These are phyloP conservation scores for Neurospora pannonica DNA, from an alignment of 495 filamentous ascomycete species.

Conservation along the genomic window DNA sequence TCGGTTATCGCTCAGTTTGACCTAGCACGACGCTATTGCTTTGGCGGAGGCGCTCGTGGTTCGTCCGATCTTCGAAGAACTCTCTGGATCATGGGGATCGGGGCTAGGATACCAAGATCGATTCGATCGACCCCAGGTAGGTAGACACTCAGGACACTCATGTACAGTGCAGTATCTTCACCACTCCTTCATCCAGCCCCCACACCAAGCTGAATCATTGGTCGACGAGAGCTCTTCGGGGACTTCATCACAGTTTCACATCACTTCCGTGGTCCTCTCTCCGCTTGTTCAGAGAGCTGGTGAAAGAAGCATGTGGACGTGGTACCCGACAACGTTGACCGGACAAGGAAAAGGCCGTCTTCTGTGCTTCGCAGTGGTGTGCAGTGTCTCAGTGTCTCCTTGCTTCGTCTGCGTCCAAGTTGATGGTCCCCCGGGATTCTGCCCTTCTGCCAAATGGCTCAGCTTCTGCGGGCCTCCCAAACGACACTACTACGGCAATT, in stretches of 20 bases:
- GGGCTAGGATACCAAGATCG: background rate
- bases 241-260: background rate
- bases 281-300: background rate
- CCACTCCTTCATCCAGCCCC: background rate
- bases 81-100: background rate
- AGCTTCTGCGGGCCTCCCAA: background rate
- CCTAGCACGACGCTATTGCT: background rate
- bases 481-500: background rate
- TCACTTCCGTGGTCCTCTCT: background rate
- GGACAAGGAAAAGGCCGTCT: background rate
- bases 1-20: background rate
- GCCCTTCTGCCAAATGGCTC: background rate
- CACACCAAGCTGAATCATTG: background rate
- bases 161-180: background rate
- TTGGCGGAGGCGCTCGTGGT: background rate
- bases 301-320: background rate
- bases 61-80: background rate
- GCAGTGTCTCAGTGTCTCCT: background rate
- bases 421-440: background rate
- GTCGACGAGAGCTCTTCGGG: background rate
- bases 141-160: background rate
- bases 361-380: background rate
- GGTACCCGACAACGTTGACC: background rate
- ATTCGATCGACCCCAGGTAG: background rate
- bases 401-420: background rate